These are phyloP conservation scores for Nakataea oryzae DNA, from an alignment of 2,329 filamentous ascomycete genomes.

Conservation along the genomic window DNA sequence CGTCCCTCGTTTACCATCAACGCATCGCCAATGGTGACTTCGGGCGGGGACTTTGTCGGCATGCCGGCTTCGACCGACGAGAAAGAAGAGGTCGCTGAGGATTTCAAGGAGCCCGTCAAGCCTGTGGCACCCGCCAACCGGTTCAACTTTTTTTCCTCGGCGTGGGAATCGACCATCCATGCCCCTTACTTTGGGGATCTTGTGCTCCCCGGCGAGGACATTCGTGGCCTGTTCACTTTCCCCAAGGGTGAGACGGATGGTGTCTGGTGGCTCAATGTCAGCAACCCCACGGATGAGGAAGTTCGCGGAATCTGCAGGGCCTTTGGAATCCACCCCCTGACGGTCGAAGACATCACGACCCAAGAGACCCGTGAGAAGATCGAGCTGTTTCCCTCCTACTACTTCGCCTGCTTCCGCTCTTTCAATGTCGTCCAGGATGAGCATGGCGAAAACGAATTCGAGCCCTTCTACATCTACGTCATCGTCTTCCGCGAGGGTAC, in stretches of 20 bases:
- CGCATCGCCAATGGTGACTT: constrained; percentile 31
- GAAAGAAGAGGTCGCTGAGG: constrained; percentile 28
- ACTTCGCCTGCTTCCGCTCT: constrained; percentile 94
- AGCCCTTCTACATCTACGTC: constrained; percentile 93
- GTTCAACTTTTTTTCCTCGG: constrained; percentile 95
- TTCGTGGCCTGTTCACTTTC: constrained; percentile 73
- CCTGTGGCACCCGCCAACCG: constrained; percentile 44
- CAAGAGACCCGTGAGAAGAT: constrained; percentile 98
- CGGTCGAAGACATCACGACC: constrained; percentile 89
- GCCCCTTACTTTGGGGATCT: constrained; percentile 81
- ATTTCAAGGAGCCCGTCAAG: constrained; percentile 22
- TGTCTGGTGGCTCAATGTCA: constrained; percentile 98
- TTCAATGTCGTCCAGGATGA: constrained; percentile 75
- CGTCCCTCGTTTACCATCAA: constrained; percentile 25
- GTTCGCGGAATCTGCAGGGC: constrained; percentile 82
- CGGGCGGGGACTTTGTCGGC: constrained; percentile 42
- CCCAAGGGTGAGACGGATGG: constrained; percentile 57
- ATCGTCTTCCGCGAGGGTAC: constrained; percentile 94
- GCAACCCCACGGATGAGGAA: constrained; percentile 82
- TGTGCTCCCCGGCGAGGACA: constrained; percentile 78
- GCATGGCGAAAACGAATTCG: constrained; percentile 71
- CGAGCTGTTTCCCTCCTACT: constrained; percentile 93
- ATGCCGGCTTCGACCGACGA: constrained; percentile 33
- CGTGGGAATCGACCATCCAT: constrained; percentile 87
- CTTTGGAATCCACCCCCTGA: constrained; percentile 91